A percentile compares a stretch with the other conserved stretches of the same genome.
phyloP scores from a whole-genome alignment of 169 alveolate species.

The Eimeria necatrix region DNA sequence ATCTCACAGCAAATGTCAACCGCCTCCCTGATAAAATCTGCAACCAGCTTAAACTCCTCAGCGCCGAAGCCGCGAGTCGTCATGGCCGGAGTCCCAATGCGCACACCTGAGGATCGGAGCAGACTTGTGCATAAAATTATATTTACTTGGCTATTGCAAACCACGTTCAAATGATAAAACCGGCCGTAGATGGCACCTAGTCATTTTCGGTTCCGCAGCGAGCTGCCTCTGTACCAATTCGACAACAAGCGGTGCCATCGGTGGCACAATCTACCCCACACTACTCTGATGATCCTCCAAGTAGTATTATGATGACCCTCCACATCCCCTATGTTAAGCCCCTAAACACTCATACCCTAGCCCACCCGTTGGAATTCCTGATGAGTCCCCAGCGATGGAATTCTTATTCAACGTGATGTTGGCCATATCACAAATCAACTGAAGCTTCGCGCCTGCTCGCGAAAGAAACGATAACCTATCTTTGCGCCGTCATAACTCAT shows the following conservation, averaged over 20 bases:
- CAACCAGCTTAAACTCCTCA: constrained; percentile 87
- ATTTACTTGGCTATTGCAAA: neutral
- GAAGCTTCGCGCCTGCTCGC: constrained; percentile 81
- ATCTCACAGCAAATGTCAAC: constrained; percentile 80
- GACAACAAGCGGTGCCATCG: no score
- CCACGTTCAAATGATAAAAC: neutral
- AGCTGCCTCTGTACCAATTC: no score
- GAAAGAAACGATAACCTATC: no score
- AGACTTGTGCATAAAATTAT: neutral
- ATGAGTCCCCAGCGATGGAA: constrained; percentile 90
- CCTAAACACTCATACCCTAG: neutral
- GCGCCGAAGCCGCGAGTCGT: constrained; percentile 95
- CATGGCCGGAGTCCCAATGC: constrained; percentile 97
- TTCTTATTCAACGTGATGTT: constrained; percentile 92
- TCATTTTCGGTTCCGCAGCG: no score
- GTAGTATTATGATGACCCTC: no score
- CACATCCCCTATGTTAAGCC: neutral
- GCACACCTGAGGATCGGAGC: constrained; percentile 75
- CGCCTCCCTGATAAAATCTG: constrained; percentile 83
- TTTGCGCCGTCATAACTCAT: no score
- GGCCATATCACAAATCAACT: constrained; percentile 90
- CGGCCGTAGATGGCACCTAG: no score
- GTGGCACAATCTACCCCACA: no score
- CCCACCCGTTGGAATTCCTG: constrained; percentile 78
- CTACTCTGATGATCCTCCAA: no score